Conservation (phyloP, 2,329 filamentous ascomycete genomes). For the Colletotrichum sp. region DNA sequence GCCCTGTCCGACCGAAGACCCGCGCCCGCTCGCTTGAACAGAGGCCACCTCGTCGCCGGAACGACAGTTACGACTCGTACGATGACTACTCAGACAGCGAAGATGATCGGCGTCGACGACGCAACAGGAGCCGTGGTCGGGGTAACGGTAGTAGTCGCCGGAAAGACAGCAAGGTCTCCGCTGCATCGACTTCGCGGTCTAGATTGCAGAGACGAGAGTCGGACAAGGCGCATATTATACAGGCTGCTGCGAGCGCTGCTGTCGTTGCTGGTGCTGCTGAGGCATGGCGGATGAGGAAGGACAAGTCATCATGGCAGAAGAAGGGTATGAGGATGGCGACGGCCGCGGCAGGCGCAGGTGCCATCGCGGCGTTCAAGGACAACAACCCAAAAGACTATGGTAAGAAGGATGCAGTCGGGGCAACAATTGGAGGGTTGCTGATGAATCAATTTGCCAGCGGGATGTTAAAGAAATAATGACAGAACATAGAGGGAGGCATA, state of each 20-base stretch:
- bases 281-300: conserved; percentile 19
- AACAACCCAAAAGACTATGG: background rate
- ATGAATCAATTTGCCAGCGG: conserved; percentile 15
- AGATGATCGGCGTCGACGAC: background rate
- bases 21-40: conserved; percentile 10
- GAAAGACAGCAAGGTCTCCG: background rate
- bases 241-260: conserved; percentile 18
- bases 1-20: background rate
- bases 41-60: background rate
- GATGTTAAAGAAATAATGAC: background rate
- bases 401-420: conserved; percentile 4
- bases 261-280: conserved; percentile 18
- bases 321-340: conserved; percentile 19
- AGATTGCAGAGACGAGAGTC: background rate
- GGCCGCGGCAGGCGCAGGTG: conserved; percentile 21
- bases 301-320: conserved; percentile 15
- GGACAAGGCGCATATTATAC: conserved; percentile 8
- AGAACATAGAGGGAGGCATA: too few species aligned
- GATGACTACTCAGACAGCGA: conserved; percentile 13
- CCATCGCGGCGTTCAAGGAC: conserved; percentile 21
- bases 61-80: background rate
- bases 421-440: conserved; percentile 19
- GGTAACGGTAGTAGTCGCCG: background rate
- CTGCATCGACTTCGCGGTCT: background rate
- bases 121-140: background rate